Percentiles rank a stretch among this genome's conserved stretches.
Evolutionary conservation across 2,329 filamentous ascomycete species (phyloP).

Genomic region (Alternaria sp.): DNA sequence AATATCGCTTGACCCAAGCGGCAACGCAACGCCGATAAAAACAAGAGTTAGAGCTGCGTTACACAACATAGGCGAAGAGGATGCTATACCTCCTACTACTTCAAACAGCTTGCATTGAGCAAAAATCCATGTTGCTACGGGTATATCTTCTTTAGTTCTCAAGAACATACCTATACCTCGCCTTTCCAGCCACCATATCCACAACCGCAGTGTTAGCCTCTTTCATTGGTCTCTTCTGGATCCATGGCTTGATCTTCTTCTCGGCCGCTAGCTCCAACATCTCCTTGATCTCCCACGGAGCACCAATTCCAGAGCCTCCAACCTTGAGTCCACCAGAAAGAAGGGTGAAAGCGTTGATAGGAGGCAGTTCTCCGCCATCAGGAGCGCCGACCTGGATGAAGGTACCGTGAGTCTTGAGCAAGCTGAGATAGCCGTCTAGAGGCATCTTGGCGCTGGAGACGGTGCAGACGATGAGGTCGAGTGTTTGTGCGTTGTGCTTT

Average conservation of each 20-base stretch:
- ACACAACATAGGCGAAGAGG: neutral
- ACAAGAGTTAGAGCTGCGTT: neutral
- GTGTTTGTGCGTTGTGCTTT: constrained; percentile 60
- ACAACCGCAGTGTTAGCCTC: constrained; percentile 63
- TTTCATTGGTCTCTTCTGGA: constrained; percentile 68
- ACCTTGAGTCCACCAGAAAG: constrained; percentile 47
- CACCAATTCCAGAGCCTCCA: constrained; percentile 37
- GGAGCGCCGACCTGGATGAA: constrained; percentile 69
- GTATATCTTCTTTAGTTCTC: constrained; percentile 29
- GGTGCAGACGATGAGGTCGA: constrained; percentile 68
- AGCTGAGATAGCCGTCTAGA: constrained; percentile 65
- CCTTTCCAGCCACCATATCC: constrained; percentile 66
- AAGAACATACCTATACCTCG: constrained; percentile 54
- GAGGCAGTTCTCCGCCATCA: constrained; percentile 51
- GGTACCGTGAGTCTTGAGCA: constrained; percentile 66
- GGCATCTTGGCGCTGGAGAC: constrained; percentile 62
- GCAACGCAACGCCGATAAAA: neutral
- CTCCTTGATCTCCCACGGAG: constrained; percentile 36
- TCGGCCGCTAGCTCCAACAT: constrained; percentile 66
- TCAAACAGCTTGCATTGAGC: neutral
- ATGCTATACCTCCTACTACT: neutral
- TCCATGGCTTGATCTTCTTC: constrained; percentile 66
- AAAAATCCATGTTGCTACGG: neutral
- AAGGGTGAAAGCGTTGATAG: constrained; percentile 62
- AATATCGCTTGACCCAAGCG: neutral